Evolutionary conservation across 495 filamentous ascomycete genomes (phyloP), one percentile per base, ranked within the genome.

Genomic region (Tuber magnatum): DNA sequence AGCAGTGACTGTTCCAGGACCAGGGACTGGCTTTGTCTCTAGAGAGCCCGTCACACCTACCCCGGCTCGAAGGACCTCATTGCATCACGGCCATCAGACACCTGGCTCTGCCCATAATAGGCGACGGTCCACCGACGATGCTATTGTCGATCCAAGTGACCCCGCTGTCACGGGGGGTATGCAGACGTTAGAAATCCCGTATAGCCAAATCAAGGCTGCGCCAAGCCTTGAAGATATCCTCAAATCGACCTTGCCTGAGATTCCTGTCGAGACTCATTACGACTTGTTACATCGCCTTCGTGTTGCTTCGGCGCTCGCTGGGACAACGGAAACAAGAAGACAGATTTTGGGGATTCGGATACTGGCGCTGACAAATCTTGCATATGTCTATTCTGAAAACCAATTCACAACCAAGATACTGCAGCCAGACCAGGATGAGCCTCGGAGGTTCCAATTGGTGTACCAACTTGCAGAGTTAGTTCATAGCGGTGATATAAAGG

Each of bases 381-480:
- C 93, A 14, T 97, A 96, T 83, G 90, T 98, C 73, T 89, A 93
- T 79, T 86, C 88, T 3, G 96, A 98, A 80, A 83, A 86, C 9
- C 86, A 88, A 14, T 97, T 98, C 81, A 87, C 92, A 69, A 90
- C 93, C 77, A 97, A 93, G 84, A 88, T 97, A 65, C 85, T 97
- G 38, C 92, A 92, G 81, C 91, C 92, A 80, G 96, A 99, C 80
- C 89, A 89, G 73, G 96, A 99, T 82, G 93, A 97, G 82, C 93
- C 95, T 3, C 90, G 94, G 72, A 89, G 92, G 74, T 89, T 94
- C 72, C 96, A 99, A 83, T 85, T 98, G 38, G 89, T 92, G 6
- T 97, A 97, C 81, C 96, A 99, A 79, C 89, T 98, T 43, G 92
- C 91, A 38, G 94, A 97, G 82, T 83, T 99, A 71, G 90, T 98